Evolutionary conservation across 176 grass and related monocot species (phyloP), one percentile per base, ranked within the genome.

Genomic region (Guadua angustifolia): DNA sequence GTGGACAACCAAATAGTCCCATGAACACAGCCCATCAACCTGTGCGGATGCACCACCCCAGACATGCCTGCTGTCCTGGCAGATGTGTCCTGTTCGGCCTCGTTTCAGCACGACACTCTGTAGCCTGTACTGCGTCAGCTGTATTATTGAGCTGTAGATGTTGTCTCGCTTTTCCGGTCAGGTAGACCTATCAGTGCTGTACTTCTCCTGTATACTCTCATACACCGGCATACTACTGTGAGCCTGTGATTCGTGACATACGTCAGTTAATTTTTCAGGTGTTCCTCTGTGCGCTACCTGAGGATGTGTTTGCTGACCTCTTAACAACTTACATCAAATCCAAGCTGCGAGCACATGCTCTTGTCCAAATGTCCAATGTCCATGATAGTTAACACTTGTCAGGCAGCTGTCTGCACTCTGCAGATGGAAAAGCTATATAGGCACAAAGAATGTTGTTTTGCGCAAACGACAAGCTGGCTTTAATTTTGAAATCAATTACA

Each of bases 71-170:
- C 58, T 63, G 89, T 83, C 38, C 21, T 84, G 53, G 7, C 24
- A 49, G 24, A 29, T 29, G 7, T 10, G 19, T 24, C 43, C 42
- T 26, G n/a, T 79, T 11, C 71, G 85, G 49, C 92, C 84, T 94
- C 13, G 51, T 91, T 75, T 89, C 70, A 65, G 86, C 70, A 82
- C 12, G 67, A 81, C 1, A 29, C 29, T 29, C 29, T 29, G 29
- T 29, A 29, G 29, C 29, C 59, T 75, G 40, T 36, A 12, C 56
- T 8, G 35, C 15, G 8, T 44, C 36, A 26, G 40, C 12, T 47
- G 14, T 38, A 49, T 19, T 5, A 6, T 46, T 60, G 26, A 50
- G 24, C 57, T 61, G 25, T 25, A 42, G 57, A 66, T 53, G 9
- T 75, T 73, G 4, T 53, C 17, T 19, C 2, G 13, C 51, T 76